Evolutionary conservation across 2,329 filamentous ascomycete genomes (phyloP).

Genomic region (Hypoxylon sp.): DNA sequence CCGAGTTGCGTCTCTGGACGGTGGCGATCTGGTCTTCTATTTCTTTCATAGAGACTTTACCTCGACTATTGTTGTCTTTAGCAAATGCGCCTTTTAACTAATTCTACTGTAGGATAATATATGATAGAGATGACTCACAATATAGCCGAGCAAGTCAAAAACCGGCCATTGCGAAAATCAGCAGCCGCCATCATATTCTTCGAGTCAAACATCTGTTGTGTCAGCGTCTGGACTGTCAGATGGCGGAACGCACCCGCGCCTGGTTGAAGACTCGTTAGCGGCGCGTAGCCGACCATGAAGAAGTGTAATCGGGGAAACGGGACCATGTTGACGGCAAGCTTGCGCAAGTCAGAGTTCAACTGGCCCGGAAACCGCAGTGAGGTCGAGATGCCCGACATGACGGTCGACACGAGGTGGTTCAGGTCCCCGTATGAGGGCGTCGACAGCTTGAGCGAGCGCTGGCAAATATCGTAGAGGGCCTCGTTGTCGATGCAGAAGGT

Average conservation of each 20-base stretch:
- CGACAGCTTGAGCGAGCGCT: constrained; percentile 98
- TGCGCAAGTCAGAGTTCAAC: constrained; percentile 99
- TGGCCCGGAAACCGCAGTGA: constrained; percentile 99
- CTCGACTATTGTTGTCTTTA: constrained; percentile 73
- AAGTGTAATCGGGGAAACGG: constrained; percentile 99
- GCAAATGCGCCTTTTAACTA: constrained; percentile 50
- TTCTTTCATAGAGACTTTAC: constrained; percentile 99
- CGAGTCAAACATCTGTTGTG: constrained; percentile 99
- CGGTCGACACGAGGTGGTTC: constrained; percentile 99
- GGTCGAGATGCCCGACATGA: constrained; percentile 99
- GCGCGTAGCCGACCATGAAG: constrained; percentile 99
- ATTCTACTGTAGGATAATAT: not conserved
- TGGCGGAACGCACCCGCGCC: constrained; percentile 96
- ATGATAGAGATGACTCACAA: constrained; percentile 73
- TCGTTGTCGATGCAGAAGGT: constrained; percentile 99
- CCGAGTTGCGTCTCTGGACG: constrained; percentile 99
- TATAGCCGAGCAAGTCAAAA: constrained; percentile 99
- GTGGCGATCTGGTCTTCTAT: constrained; percentile 99
- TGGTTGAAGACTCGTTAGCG: constrained; percentile 83
- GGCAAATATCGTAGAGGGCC: constrained; percentile 99
- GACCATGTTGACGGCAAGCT: constrained; percentile 99
- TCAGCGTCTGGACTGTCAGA: constrained; percentile 96
- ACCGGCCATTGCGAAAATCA: constrained; percentile 99
- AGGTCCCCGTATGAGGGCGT: constrained; percentile 99
- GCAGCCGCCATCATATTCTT: constrained; percentile 99